phyloP scores from a whole-genome alignment of 1,284 basidiomycete genomes.

The Mycosarcoma mackinlayi region DNA sequence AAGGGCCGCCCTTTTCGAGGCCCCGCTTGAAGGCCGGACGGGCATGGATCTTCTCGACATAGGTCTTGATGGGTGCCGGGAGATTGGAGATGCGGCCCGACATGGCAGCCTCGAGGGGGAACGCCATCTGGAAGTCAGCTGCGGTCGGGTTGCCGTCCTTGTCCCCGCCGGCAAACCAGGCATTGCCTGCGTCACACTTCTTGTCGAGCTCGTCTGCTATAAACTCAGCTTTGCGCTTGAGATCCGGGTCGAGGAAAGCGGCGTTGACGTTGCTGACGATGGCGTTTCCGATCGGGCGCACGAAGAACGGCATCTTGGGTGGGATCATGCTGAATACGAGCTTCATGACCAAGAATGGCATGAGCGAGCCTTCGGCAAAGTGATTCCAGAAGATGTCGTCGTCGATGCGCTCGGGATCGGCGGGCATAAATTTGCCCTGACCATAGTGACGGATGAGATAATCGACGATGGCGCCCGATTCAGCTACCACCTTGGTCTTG shows the following conservation, averaged over 20 bases:
- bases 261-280: slow-evolving; percentile 50
- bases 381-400: slow-evolving; percentile 62
- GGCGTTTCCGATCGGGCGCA: slow-evolving; percentile 57
- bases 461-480: slow-evolving; percentile 66
- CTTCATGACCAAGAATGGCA: slow-evolving; percentile 63
- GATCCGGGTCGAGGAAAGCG: slow-evolving; percentile 57
- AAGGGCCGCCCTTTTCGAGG: slow-evolving; percentile 62
- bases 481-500: slow-evolving; percentile 57
- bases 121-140: slow-evolving; percentile 67
- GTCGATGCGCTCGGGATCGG: slow-evolving; percentile 42
- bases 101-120: slow-evolving; percentile 61
- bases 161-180: slow-evolving; percentile 65
- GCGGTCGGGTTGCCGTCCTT: slow-evolving; percentile 63
- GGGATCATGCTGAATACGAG: slow-evolving; percentile 59
- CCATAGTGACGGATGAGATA: slow-evolving; percentile 66
- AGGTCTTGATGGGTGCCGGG: slow-evolving; percentile 51
- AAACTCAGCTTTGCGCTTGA: slow-evolving; percentile 53
- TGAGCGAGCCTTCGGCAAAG: slow-evolving; percentile 64
- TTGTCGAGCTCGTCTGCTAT: slow-evolving; percentile 48
- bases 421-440: slow-evolving; percentile 50
- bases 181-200: slow-evolving; percentile 39
- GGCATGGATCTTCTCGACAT: slow-evolving; percentile 59
- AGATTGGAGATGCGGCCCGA: slow-evolving; percentile 51
- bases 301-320: slow-evolving; percentile 61
- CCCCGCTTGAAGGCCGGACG: slow-evolving; percentile 61